Base-by-base conservation (phyloP, 805 yeast genomes). In the Komagataella kurtzmanii region DNA sequence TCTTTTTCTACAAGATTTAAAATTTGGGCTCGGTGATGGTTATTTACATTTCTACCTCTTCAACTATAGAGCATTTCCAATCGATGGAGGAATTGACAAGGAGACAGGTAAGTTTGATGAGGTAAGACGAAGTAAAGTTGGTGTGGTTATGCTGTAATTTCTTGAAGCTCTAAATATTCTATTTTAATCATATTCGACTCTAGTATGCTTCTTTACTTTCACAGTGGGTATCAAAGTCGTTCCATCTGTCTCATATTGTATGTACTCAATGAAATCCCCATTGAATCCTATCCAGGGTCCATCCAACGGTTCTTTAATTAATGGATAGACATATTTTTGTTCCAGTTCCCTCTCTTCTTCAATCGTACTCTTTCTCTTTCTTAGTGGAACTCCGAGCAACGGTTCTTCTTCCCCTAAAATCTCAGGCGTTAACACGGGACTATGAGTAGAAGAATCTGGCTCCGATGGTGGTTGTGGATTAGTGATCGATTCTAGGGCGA, bases 11-110 rank as follows among this genome's bases (percentile, higher is more conserved):
- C 83, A 87, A 23, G 81, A 85, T 45, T 75, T 86, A 67, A 87
- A 88, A 64, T 93, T 93, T 65, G 96, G 97, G 40, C 78, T 80
- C 49, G 99, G 99, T 47, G 98, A 91, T 65, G 99, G 99, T 0
- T 77, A 79, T 61, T 75, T 93, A 62, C 86, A 93, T 67, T 93
- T 85, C 67, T 93, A 93, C 64, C 70, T 93, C 56, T 93, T 93
- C 76, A 93, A 93, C 67, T 93, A 89, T 72, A 82, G 75, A 62
- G 83, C 95, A 3, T 79, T 79, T 67, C 89, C 88, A 3, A 77
- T 93, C 47, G 68, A 72, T 53, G 96, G 97, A 43, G 99, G 99
- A 6, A 67, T 88, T 23, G 80, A 79, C 54, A 66, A 72, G 8
- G 71, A 76, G 48, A 68, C 75, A 2, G 78, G 79, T 49, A 75